Evolutionary conservation across 2,329 filamentous ascomycete genomes (phyloP).

Genomic region (Fonsecaea monophora): DNA sequence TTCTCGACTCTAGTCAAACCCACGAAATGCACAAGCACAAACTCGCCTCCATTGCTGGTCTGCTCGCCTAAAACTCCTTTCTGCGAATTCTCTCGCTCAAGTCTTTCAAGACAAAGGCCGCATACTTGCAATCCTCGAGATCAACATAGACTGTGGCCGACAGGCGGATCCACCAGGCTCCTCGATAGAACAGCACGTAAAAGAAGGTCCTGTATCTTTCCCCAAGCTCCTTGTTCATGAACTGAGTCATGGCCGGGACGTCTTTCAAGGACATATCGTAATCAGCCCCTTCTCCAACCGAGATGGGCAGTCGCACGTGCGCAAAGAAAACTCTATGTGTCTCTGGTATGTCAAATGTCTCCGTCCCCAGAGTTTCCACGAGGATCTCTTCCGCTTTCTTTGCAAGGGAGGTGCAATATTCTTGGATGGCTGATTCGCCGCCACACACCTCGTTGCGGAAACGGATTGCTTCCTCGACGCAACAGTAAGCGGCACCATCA

Average conservation of each 20-base stretch:
- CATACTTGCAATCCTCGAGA: constrained; percentile 75
- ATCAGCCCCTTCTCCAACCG: constrained; percentile 42
- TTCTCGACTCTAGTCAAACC: background rate
- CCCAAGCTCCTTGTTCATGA: constrained; percentile 62
- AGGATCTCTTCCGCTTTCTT: constrained; percentile 65
- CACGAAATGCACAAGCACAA: background rate
- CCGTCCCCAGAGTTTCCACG: constrained; percentile 69
- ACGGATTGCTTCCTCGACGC: constrained; percentile 72
- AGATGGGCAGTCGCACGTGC: constrained; percentile 75
- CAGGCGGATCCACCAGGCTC: constrained; percentile 71
- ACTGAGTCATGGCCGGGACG: constrained; percentile 57
- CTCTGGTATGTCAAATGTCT: constrained; percentile 64
- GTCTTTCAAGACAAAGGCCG: constrained; percentile 63
- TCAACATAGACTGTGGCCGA: constrained; percentile 86
- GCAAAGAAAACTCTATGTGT: constrained; percentile 60
- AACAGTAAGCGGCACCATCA: constrained; percentile 74
- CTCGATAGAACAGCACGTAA: constrained; percentile 65
- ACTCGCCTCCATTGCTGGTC: background rate
- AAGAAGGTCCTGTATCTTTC: constrained; percentile 72
- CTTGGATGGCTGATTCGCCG: constrained; percentile 71
- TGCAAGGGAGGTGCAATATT: constrained; percentile 69
- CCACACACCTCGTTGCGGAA: constrained; percentile 73
- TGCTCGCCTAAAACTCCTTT: background rate
- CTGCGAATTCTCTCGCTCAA: constrained; percentile 57
- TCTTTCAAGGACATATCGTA: constrained; percentile 45